phyloP scores from a whole-genome alignment of 2,329 filamentous ascomycete genomes.

The Cladobotryum protrusum region DNA sequence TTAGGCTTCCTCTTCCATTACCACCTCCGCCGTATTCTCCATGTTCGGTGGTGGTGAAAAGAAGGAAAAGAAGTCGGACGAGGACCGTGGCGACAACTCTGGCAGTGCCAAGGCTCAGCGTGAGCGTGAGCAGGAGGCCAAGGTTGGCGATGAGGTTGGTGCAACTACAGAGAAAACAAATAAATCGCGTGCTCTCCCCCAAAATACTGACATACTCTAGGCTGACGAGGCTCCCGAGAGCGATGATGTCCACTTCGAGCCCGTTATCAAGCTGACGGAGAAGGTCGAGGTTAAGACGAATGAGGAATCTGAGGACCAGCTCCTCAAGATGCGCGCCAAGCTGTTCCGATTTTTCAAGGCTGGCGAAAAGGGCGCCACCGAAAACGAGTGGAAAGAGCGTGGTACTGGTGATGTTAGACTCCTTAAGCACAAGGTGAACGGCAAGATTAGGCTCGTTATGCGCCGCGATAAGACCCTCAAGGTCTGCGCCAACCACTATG shows the following conservation, averaged over 20 bases:
- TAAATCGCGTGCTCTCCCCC: background rate
- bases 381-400: constrained; percentile 97
- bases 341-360: constrained; percentile 90
- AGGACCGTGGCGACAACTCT: constrained; percentile 78
- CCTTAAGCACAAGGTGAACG: constrained; percentile 97
- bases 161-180: background rate
- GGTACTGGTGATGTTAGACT: constrained; percentile 94
- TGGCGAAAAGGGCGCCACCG: constrained; percentile 20
- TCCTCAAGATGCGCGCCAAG: constrained; percentile 99
- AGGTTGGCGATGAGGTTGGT: constrained; percentile 50
- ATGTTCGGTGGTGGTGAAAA: constrained; percentile 98
- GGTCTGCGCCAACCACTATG: constrained; percentile 99
- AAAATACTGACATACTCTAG: constrained; percentile 10
- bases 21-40: constrained; percentile 72
- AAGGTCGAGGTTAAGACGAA: constrained; percentile 97
- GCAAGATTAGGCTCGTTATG: constrained; percentile 97
- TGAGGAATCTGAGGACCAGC: constrained; percentile 94
- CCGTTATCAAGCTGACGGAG: constrained; percentile 91
- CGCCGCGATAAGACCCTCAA: constrained; percentile 99
- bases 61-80: constrained; percentile 88
- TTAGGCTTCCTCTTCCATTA: constrained; percentile 33
- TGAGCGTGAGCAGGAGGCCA: constrained; percentile 59
- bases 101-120: constrained; percentile 79
- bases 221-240: constrained; percentile 77
- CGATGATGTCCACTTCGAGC: constrained; percentile 94